These are phyloP conservation scores for Pelagophyceae sp. DNA, from an alignment of 352 stramenopile genomes.

Conservation along the genomic window DNA sequence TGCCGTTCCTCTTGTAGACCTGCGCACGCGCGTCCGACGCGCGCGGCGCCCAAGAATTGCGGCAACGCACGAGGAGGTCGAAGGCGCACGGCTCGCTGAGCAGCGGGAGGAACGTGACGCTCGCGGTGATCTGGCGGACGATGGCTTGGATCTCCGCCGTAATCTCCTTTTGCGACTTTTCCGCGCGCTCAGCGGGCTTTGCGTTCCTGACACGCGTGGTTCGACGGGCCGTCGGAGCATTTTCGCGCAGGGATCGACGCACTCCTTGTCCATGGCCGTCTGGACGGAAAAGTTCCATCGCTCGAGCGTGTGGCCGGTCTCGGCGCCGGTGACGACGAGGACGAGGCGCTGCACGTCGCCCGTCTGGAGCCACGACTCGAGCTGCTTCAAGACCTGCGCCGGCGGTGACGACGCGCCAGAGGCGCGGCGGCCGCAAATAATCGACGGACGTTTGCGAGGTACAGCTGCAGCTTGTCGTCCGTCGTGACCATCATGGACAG, in stretches of 20 bases:
- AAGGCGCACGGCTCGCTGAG: constrained; percentile 95
- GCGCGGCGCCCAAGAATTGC: no score
- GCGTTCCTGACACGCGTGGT: constrained; percentile 30
- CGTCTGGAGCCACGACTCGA: constrained; percentile 82
- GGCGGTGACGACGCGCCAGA: no score
- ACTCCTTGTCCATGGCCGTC: constrained; percentile 20
- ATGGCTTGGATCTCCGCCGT: constrained; percentile 97
- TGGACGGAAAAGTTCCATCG: constrained; percentile 96
- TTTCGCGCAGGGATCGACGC: constrained; percentile 17
- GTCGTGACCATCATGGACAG: constrained; percentile 94
- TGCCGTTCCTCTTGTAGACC: constrained; percentile 96
- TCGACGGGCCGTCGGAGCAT: constrained; percentile 9
- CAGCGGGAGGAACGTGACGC: constrained; percentile 95
- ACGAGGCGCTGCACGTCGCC: constrained; percentile 92
- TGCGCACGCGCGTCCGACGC: no score
- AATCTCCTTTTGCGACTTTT: constrained; percentile 68
- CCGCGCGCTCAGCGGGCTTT: constrained; percentile 18
- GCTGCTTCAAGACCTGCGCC: constrained; percentile 46
- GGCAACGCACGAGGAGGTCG: constrained; percentile 92
- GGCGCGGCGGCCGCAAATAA: no score
- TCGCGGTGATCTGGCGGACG: constrained; percentile 97
- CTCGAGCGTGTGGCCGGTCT: constrained; percentile 91
- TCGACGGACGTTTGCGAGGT: constrained; percentile 82
- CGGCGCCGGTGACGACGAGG: constrained; percentile 91
- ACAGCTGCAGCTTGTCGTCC: constrained; percentile 88